Evolutionary conservation across 352 stramenopile species (phyloP).

Genomic region (Pythium oligandrum): DNA sequence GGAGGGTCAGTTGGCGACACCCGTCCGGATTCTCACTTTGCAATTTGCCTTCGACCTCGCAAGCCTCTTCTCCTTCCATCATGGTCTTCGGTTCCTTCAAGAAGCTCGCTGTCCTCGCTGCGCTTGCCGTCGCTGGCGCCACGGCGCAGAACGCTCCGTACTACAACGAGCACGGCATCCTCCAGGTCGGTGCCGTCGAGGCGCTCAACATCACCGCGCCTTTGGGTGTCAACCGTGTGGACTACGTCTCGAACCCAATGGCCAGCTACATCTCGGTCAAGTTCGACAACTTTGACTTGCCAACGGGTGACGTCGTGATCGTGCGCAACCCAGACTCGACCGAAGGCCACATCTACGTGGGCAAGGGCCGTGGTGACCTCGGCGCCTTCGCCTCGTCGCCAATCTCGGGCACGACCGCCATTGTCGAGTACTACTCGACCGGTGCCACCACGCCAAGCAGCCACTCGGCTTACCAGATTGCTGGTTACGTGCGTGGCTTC

Average conservation of each 20-base stretch:
- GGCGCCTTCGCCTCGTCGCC: conserved; percentile 17
- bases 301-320: conserved; percentile 40
- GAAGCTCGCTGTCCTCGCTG: background rate
- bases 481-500: conserved; percentile 15
- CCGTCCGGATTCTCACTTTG: no score
- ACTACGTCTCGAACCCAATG: conserved; percentile 28
- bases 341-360: conserved; percentile 16
- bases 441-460: background rate
- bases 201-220: conserved; percentile 6
- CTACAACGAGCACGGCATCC: background rate
- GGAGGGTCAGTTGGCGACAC: no score
- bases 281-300: conserved; percentile 49
- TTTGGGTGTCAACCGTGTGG: background rate
- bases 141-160: background rate
- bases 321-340: conserved; percentile 29
- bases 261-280: conserved; percentile 52
- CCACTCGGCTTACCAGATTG: conserved; percentile 16
- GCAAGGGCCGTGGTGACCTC: conserved; percentile 12
- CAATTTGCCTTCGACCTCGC: no score
- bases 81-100: background rate
- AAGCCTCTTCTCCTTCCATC: background rate
- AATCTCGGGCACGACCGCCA: conserved; percentile 7
- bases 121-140: background rate
- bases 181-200: background rate
- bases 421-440: conserved; percentile 17